These are phyloP conservation scores for Suillus discolor DNA, from an alignment of 768 basidiomycete genomes.

Conservation along the genomic window DNA sequence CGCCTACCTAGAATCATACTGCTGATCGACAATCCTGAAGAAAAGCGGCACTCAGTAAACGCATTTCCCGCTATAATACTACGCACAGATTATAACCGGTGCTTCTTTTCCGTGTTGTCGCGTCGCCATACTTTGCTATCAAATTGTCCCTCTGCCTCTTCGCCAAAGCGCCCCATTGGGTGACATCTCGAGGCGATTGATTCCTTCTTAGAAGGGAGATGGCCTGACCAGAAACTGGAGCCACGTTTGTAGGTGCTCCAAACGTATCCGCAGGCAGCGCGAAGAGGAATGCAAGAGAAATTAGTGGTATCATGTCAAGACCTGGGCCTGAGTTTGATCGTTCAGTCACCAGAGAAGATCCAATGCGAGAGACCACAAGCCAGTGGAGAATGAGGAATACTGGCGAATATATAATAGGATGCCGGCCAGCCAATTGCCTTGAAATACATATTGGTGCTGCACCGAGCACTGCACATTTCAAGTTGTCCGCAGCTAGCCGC, in stretches of 20 bases:
- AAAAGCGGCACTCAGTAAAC: slow-evolving; percentile 8
- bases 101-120: slow-evolving; percentile 38
- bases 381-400: background rate
- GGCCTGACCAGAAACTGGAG: slow-evolving; percentile 15
- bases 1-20: slow-evolving; percentile 62
- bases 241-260: slow-evolving; percentile 19
- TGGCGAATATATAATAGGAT: background rate
- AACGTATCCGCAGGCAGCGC: slow-evolving; percentile 13
- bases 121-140: slow-evolving; percentile 49
- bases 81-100: slow-evolving; percentile 56
- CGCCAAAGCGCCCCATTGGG: slow-evolving; percentile 35
- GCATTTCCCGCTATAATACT: background rate
- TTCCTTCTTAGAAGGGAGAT: slow-evolving; percentile 26
- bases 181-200: background rate
- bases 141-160: slow-evolving; percentile 45
- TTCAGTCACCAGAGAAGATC: background rate
- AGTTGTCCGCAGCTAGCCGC: background rate
- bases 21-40: slow-evolving; percentile 64
- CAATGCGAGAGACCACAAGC: slow-evolving; percentile 1
- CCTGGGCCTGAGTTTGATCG: background rate
- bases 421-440: background rate
- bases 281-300: slow-evolving; percentile 15
- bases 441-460: background rate
- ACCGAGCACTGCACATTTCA: slow-evolving; percentile 1
- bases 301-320: slow-evolving; percentile 20